A percentile compares a stretch with the other conserved stretches of the same genome.
These are phyloP conservation scores for Pyrenopolyporus hunteri DNA, from an alignment of 495 filamentous ascomycete genomes.

Conservation along the genomic window DNA sequence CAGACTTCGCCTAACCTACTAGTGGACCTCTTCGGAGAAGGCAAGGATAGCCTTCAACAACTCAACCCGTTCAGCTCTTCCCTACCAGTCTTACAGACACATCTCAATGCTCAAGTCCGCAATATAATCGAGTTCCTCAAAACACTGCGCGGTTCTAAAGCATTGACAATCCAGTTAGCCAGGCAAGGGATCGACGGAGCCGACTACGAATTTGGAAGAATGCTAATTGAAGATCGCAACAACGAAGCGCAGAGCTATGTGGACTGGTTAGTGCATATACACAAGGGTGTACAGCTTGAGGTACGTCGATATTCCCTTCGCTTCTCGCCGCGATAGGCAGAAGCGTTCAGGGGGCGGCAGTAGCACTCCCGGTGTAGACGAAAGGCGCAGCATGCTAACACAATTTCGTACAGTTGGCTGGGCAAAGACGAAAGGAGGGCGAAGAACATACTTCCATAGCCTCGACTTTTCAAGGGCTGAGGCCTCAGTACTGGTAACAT, in stretches of 20 bases:
- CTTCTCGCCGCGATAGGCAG: conserved; percentile 5
- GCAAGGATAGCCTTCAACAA: conserved; percentile 68
- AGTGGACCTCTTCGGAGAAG: conserved; percentile 87
- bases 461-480: conserved; percentile 40
- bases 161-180: conserved; percentile 86
- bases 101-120: conserved; percentile 92
- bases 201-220: conserved; percentile 92
- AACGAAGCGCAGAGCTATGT: conserved; percentile 98
- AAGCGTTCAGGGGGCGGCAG: background rate
- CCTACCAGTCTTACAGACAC: conserved; percentile 83
- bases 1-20: conserved; percentile 79
- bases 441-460: conserved; percentile 39
- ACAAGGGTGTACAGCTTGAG: conserved; percentile 90
- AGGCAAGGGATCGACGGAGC: conserved; percentile 93
- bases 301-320: conserved; percentile 50
- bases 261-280: conserved; percentile 96
- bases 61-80: conserved; percentile 81
- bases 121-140: conserved; percentile 90
- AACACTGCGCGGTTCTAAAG: conserved; percentile 82
- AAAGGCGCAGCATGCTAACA: conserved; percentile 12
- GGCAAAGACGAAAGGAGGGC: conserved; percentile 37
- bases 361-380: background rate
- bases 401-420: conserved; percentile 28
- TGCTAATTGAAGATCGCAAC: conserved; percentile 93
- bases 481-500: conserved; percentile 44